Conservation (phyloP, 495 filamentous ascomycete species). For the Clohesyomyces aquaticus region DNA sequence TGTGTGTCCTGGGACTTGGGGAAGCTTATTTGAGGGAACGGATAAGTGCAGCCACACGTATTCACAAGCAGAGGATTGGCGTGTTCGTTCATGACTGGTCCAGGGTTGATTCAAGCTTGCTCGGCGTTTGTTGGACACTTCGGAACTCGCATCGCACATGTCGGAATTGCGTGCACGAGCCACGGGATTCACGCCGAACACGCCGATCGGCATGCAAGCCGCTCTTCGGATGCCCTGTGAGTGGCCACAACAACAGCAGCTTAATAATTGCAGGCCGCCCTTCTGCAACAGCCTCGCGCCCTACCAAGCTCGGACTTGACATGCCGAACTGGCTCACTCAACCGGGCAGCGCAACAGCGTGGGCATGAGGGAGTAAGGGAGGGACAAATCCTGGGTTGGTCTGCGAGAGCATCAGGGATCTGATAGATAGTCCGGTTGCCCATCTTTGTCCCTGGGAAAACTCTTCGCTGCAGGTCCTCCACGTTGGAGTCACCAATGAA, state of each 20-base stretch:
- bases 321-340: too few species aligned
- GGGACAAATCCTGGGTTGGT: background rate
- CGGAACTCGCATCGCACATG: too few species aligned
- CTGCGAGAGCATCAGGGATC: background rate
- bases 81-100: too few species aligned
- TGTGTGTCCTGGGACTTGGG: too few species aligned
- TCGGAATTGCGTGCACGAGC: background rate
- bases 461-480: background rate
- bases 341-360: too few species aligned
- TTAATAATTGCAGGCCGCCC: background rate
- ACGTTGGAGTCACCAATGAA: slow-evolving; percentile 10
- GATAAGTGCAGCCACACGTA: too few species aligned
- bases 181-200: background rate
- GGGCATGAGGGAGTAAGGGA: background rate
- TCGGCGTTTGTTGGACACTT: too few species aligned
- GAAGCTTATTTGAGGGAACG: too few species aligned
- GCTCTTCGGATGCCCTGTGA: too few species aligned
- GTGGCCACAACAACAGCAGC: slow-evolving; percentile 3
- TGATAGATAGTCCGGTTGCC: background rate
- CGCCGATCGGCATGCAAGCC: too few species aligned
- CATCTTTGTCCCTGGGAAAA: background rate
- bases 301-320: background rate
- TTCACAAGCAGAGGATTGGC: too few species aligned
- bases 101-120: too few species aligned
- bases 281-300: background rate